These are phyloP conservation scores for Pichia insulana DNA, from an alignment of 805 yeast genomes.

Conservation along the genomic window DNA sequence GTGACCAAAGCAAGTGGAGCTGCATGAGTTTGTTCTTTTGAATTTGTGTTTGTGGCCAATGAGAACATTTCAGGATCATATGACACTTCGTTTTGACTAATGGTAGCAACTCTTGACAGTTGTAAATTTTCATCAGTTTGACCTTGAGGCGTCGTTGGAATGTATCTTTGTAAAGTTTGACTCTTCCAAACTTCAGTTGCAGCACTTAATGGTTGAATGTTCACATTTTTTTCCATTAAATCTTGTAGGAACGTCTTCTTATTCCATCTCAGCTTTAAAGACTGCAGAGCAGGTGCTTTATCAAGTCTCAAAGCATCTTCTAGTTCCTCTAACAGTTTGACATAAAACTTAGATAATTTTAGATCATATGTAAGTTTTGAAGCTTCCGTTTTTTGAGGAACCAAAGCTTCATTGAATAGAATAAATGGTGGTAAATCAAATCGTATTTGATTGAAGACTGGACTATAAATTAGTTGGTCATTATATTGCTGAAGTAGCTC, in stretches of 20 bases:
- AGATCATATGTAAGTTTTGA: slow-evolving; percentile 19
- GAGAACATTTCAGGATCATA: slow-evolving; percentile 10
- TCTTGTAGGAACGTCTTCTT: slow-evolving; percentile 52
- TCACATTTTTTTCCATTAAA: slow-evolving; percentile 71
- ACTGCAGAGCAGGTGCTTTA: slow-evolving; percentile 40
- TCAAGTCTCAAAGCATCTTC: slow-evolving; percentile 66
- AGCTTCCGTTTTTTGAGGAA: slow-evolving; percentile 1
- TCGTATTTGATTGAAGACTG: slow-evolving; percentile 28
- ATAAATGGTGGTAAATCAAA: slow-evolving; percentile 37
- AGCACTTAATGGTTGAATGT: slow-evolving; percentile 81
- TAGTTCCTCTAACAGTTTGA: slow-evolving; percentile 64
- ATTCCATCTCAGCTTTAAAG: slow-evolving; percentile 41
- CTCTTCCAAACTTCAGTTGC: slow-evolving; percentile 63
- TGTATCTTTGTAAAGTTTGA: slow-evolving; percentile 15
- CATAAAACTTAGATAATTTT: slow-evolving; percentile 50
- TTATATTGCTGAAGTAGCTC: slow-evolving; percentile 18
- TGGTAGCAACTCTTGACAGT: slow-evolving; percentile 10
- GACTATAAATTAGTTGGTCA: slow-evolving; percentile 21
- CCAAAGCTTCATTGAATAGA: slow-evolving; percentile 37
- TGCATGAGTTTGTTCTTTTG: slow-evolving; percentile 25
- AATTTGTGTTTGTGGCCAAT: slow-evolving; percentile 3
- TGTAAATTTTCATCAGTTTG: slow-evolving; percentile 1
- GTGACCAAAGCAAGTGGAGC: slow-evolving; percentile 69
- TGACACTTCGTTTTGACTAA: slow-evolving; percentile 12
- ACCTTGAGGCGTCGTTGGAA: slow-evolving; percentile 7